Evolutionary conservation across 495 filamentous ascomycete genomes (phyloP).

Genomic region (Talaromyces wortmannii): DNA sequence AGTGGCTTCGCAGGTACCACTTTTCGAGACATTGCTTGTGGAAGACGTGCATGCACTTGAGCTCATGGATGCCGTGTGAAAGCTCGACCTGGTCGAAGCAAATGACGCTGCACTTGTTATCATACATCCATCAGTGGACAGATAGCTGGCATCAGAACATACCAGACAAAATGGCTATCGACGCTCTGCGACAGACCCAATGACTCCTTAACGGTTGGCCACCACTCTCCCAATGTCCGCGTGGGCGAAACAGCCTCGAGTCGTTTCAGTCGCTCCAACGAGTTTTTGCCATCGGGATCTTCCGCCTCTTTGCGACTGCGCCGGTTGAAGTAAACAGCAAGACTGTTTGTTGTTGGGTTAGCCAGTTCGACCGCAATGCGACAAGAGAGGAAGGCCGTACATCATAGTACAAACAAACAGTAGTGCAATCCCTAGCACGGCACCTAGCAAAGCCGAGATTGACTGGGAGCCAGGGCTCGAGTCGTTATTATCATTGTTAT

Average conservation of each 20-base stretch:
- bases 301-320: slow-evolving; percentile 19
- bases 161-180: slow-evolving; percentile 39
- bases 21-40: slow-evolving; percentile 39
- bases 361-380: not conserved
- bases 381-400: slow-evolving; percentile 1
- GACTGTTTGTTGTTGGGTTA: slow-evolving; percentile 5
- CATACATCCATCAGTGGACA: not conserved
- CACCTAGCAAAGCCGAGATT: not conserved
- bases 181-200: slow-evolving; percentile 26
- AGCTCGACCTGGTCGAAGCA: slow-evolving; percentile 35
- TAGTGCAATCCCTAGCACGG: not conserved
- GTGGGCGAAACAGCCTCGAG: slow-evolving; percentile 33
- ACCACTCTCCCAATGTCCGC: slow-evolving; percentile 37
- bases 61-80: slow-evolving; percentile 32
- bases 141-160: not conserved
- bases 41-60: slow-evolving; percentile 40
- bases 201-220: slow-evolving; percentile 27
- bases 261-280: slow-evolving; percentile 27
- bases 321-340: slow-evolving; percentile 31
- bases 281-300: slow-evolving; percentile 14
- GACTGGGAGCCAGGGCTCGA: not conserved
- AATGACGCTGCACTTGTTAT: slow-evolving; percentile 21
- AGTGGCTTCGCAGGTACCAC: slow-evolving; percentile 39
- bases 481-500: not conserved
- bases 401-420: not conserved